phyloP scores from a whole-genome alignment of 2,329 filamentous ascomycete genomes.

The Epichloe glyceriae region DNA sequence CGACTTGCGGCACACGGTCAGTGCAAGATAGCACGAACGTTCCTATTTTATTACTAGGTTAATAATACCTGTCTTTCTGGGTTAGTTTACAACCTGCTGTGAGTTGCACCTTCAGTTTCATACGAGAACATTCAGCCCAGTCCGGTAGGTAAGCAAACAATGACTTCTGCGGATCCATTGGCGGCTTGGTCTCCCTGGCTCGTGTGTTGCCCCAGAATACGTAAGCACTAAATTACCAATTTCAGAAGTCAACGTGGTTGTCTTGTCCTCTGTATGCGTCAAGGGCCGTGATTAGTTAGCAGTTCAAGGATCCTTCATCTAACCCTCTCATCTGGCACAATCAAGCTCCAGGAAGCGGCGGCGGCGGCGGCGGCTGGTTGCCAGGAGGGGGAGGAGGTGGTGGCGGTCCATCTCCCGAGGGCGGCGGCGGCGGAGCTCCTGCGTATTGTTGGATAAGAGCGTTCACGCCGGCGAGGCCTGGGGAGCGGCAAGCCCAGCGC shows the following conservation, averaged over 20 bases:
- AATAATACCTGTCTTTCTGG: background rate
- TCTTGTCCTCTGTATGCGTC: no score
- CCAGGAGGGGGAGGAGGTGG: conserved; percentile 52
- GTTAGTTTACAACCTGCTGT: background rate
- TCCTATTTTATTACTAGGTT: background rate
- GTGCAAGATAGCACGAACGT: background rate
- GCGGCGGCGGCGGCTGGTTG: conserved; percentile 51
- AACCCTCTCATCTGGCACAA: background rate
- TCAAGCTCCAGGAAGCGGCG: conserved; percentile 42
- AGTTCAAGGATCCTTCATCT: background rate
- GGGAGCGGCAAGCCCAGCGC: conserved; percentile 39
- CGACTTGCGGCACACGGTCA: background rate
- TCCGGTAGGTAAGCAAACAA: background rate
- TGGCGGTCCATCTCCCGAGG: conserved; percentile 32
- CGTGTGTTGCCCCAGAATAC: background rate
- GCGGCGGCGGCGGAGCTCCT: conserved; percentile 47
- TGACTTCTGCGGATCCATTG: background rate
- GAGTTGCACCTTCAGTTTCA: background rate
- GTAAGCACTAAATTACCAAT: background rate
- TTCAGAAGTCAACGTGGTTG: background rate
- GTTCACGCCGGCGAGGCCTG: conserved; percentile 45
- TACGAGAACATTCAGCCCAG: background rate
- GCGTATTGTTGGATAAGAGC: conserved; percentile 56
- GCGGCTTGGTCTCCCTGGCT: background rate
- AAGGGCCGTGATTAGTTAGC: background rate